A percentile compares a stretch with the other conserved stretches of the same genome.
Evolutionary conservation across 2,329 filamentous ascomycete species (phyloP).

Genomic region (Aphanoascus verrucosus): DNA sequence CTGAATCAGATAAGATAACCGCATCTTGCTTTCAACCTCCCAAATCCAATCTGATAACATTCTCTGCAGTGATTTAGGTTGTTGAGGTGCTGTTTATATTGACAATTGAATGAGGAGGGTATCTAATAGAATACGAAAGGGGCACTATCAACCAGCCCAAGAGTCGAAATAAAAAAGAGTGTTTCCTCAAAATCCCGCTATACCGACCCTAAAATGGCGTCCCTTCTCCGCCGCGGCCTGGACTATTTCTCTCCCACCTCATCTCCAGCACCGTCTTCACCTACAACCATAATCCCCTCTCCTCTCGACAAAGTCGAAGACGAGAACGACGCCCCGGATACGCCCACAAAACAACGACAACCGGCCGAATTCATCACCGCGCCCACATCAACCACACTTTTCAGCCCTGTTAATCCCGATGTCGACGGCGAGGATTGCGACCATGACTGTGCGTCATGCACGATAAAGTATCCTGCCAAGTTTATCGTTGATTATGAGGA

Average conservation of each 20-base stretch:
- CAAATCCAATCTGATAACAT: conserved; percentile 12
- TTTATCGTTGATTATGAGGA: conserved; percentile 65
- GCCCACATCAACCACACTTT: conserved; percentile 49
- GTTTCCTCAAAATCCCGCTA: neutral
- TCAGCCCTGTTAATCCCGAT: conserved; percentile 61
- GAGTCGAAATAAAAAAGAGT: neutral
- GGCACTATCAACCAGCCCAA: no score
- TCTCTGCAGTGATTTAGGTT: neutral
- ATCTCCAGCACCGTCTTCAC: conserved; percentile 4
- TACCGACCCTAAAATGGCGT: conserved; percentile 6
- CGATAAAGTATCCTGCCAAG: conserved; percentile 64
- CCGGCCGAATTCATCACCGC: conserved; percentile 37
- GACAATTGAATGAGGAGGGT: no score
- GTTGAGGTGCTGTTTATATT: neutral
- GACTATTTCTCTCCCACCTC: conserved; percentile 6
- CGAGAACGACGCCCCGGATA: conserved; percentile 10
- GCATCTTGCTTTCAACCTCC: neutral
- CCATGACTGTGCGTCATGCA: conserved; percentile 75
- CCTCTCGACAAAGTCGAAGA: neutral
- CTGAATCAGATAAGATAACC: conserved; percentile 14
- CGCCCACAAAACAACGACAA: conserved; percentile 14
- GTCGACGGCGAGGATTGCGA: conserved; percentile 81
- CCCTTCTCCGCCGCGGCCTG: conserved; percentile 11
- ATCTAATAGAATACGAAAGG: no score
- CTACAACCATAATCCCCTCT: neutral